phyloP scores from a whole-genome alignment of 768 basidiomycete species.

The Rhodotorula paludigena region DNA sequence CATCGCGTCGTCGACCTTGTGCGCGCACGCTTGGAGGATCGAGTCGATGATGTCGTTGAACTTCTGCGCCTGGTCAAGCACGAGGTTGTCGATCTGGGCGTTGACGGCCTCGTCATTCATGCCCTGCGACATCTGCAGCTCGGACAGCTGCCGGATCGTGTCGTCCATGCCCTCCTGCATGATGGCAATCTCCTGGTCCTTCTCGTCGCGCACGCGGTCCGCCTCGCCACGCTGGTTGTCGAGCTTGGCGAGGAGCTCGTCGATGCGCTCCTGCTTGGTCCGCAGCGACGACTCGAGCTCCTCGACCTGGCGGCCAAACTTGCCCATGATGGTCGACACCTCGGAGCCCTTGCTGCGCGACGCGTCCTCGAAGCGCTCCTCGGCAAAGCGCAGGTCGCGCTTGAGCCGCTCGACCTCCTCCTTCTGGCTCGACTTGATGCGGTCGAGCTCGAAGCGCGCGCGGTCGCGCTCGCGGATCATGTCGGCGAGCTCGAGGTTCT shows the following conservation, averaged over 20 bases:
- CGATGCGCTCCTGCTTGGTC: conserved; percentile 95
- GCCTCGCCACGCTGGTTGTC: conserved; percentile 68
- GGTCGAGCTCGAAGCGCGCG: conserved; percentile 89
- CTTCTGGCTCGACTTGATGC: conserved; percentile 88
- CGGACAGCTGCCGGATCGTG: conserved; percentile 79
- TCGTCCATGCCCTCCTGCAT: conserved; percentile 92
- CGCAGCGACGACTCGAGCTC: conserved; percentile 94
- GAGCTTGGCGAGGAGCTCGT: conserved; percentile 78
- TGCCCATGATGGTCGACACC: conserved; percentile 75
- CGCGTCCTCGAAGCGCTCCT: conserved; percentile 95
- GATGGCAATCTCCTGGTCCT: conserved; percentile 93
- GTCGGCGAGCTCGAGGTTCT: conserved; percentile 95
- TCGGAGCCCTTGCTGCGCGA: conserved; percentile 87
- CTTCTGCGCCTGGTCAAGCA: conserved; percentile 95
- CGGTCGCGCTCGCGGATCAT: conserved; percentile 98
- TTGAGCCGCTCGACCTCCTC: conserved; percentile 89
- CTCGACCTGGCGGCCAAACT: conserved; percentile 90
- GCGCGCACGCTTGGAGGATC: conserved; percentile 89
- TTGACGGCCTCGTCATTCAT: conserved; percentile 83
- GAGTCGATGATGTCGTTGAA: conserved; percentile 98
- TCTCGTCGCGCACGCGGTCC: conserved; percentile 82
- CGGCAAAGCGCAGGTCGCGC: conserved; percentile 87
- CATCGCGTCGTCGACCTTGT: conserved; percentile 93
- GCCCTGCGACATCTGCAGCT: conserved; percentile 77
- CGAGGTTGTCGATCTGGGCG: conserved; percentile 94